Conservation (phyloP, 2,329 filamentous ascomycete genomes). For the Aspergillus ustus region DNA sequence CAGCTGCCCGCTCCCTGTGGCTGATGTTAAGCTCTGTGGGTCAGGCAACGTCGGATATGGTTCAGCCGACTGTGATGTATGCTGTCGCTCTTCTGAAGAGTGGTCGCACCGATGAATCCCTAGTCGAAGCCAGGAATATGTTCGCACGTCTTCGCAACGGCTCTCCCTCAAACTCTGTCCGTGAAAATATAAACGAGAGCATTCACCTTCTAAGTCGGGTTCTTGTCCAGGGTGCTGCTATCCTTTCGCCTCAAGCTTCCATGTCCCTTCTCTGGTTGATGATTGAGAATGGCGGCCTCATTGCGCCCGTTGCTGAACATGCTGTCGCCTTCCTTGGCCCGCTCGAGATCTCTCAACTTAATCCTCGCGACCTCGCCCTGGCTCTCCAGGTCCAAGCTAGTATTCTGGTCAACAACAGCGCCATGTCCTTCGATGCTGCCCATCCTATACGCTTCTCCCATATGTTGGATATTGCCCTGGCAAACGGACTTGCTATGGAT, state of each 20-base stretch:
- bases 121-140: slow-evolving; percentile 81
- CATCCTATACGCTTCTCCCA: slow-evolving; percentile 65
- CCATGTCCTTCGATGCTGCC: slow-evolving; percentile 57
- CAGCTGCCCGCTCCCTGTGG: slow-evolving; percentile 81
- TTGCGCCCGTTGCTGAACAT: slow-evolving; percentile 64
- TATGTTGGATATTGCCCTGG: slow-evolving; percentile 62
- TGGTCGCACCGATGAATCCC: slow-evolving; percentile 79
- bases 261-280: slow-evolving; percentile 67
- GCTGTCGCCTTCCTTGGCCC: slow-evolving; percentile 64
- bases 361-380: slow-evolving; percentile 57
- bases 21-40: slow-evolving; percentile 66
- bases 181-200: slow-evolving; percentile 85
- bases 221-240: slow-evolving; percentile 57
- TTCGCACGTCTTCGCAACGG: slow-evolving; percentile 78
- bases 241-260: slow-evolving; percentile 59
- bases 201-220: slow-evolving; percentile 70
- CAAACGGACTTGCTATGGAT: slow-evolving; percentile 58
- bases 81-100: slow-evolving; percentile 84
- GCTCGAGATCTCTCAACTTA: slow-evolving; percentile 62
- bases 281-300: slow-evolving; percentile 67
- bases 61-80: slow-evolving; percentile 91
- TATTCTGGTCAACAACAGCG: slow-evolving; percentile 45
- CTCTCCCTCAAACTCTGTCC: slow-evolving; percentile 59
- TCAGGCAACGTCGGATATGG: slow-evolving; percentile 66
- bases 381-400: slow-evolving; percentile 64